Evolutionary conservation across 2,329 filamentous ascomycete genomes (phyloP).

Genomic region (Arthrobotrys sphaeroides): DNA sequence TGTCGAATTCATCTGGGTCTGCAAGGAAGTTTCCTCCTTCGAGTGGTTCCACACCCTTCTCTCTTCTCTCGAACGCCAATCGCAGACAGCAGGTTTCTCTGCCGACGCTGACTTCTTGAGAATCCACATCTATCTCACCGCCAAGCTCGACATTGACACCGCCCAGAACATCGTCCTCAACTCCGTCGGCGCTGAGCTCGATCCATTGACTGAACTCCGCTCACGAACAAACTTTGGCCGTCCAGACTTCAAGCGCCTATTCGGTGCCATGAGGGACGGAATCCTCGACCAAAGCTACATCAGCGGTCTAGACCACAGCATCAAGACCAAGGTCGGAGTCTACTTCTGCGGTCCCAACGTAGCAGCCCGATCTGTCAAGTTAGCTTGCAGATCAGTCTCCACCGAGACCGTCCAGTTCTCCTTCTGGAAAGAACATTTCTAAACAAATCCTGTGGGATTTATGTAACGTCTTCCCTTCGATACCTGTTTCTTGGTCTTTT

Average conservation of each 20-base stretch:
- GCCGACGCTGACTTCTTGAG: conserved; percentile 81
- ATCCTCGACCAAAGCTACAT: conserved; percentile 87
- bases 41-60: conserved; percentile 98
- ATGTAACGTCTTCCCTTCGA: conserved; percentile 16
- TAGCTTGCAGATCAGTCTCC: conserved; percentile 77
- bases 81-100: conserved; percentile 73
- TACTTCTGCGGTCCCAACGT: conserved; percentile 95
- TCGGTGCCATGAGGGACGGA: conserved; percentile 85
- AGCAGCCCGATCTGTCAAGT: conserved; percentile 82
- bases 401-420: conserved; percentile 86
- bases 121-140: conserved; percentile 97
- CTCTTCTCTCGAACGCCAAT: conserved; percentile 88
- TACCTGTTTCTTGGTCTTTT: not conserved
- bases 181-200: conserved; percentile 84
- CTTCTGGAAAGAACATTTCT: conserved; percentile 94
- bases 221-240: conserved; percentile 92
- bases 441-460: conserved; percentile 16
- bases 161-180: conserved; percentile 97
- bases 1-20: conserved; percentile 99
- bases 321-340: conserved; percentile 87
- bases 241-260: conserved; percentile 84
- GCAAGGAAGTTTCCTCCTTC: conserved; percentile 92
- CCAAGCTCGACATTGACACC: conserved; percentile 89
- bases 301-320: conserved; percentile 77
- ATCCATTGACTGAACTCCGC: conserved; percentile 91